Evolutionary conservation across 169 alveolate species (phyloP).

Genomic region (Plasmodium gonderi): DNA sequence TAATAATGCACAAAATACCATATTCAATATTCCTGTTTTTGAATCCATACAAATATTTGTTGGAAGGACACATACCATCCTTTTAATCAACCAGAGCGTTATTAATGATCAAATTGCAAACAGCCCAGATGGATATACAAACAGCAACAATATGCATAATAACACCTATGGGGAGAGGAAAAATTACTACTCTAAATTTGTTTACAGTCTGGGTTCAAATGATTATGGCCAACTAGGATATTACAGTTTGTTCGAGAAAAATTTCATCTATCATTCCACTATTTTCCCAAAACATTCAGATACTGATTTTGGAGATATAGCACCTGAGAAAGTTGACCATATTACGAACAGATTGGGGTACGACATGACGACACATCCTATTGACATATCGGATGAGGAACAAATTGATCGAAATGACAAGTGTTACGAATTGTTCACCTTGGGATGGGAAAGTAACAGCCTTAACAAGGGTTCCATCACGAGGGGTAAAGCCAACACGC

Average conservation of each 20-base stretch:
- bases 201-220: conserved; percentile 96
- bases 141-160: neutral
- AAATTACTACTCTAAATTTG: conserved; percentile 63
- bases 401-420: too few relatives aligned
- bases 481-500: neutral
- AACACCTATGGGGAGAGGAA: neutral
- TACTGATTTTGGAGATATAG: too few relatives aligned
- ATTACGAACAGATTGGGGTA: too few relatives aligned
- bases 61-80: conserved; percentile 68
- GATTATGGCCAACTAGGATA: conserved; percentile 94
- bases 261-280: neutral
- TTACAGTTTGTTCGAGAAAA: conserved; percentile 46
- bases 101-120: neutral
- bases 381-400: neutral
- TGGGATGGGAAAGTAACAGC: too few relatives aligned
- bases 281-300: neutral
- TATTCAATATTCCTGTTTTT: conserved; percentile 55
- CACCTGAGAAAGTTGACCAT: too few relatives aligned
- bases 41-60: conserved; percentile 71
- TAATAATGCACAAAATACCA: neutral
- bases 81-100: conserved; percentile 33
- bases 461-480: too few relatives aligned
- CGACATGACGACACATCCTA: too few relatives aligned
- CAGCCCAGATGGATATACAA: neutral
- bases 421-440: too few relatives aligned